phyloP scores from a whole-genome alignment of 108 stramenopile genomes.

The Skeletonema potamos region DNA sequence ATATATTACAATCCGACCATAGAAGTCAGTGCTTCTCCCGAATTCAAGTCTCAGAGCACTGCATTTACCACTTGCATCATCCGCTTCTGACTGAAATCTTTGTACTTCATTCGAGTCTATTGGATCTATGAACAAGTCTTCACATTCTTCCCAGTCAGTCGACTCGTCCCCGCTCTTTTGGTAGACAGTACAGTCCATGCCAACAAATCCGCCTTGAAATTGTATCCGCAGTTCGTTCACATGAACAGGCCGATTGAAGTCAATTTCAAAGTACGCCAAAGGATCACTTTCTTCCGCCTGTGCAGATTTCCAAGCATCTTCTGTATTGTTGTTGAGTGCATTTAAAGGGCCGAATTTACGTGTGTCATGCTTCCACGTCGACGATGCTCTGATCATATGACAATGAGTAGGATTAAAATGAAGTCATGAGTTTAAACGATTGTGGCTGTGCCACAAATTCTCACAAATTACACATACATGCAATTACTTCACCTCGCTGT shows the following conservation, averaged over 20 bases:
- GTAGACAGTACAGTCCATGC: conserved; percentile 42
- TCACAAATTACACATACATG: no score
- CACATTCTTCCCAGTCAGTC: conserved; percentile 41
- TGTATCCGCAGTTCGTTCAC: conserved; percentile 36
- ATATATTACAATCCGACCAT: conserved; percentile 49
- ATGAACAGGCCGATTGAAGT: conserved; percentile 32
- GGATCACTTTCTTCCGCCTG: conserved; percentile 41
- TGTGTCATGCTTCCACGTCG: conserved; percentile 40
- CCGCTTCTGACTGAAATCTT: conserved; percentile 25
- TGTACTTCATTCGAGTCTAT: conserved; percentile 43
- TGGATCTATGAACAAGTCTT: conserved; percentile 41
- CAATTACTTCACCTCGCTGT: conserved; percentile 18
- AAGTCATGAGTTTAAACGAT: background rate
- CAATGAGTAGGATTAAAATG: background rate
- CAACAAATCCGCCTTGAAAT: conserved; percentile 51
- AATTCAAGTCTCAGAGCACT: conserved; percentile 42
- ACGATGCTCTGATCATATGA: conserved; percentile 40
- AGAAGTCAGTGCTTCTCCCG: conserved; percentile 44
- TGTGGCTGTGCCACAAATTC: no score
- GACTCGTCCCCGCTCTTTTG: conserved; percentile 11
- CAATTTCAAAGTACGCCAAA: conserved; percentile 35
- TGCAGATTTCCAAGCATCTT: conserved; percentile 42
- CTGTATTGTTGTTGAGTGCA: conserved; percentile 32
- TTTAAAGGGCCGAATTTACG: conserved; percentile 41
- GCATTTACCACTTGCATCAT: conserved; percentile 8